Conservation (phyloP, 192 early-diverging fungal species). For the Backusella macrospora region DNA sequence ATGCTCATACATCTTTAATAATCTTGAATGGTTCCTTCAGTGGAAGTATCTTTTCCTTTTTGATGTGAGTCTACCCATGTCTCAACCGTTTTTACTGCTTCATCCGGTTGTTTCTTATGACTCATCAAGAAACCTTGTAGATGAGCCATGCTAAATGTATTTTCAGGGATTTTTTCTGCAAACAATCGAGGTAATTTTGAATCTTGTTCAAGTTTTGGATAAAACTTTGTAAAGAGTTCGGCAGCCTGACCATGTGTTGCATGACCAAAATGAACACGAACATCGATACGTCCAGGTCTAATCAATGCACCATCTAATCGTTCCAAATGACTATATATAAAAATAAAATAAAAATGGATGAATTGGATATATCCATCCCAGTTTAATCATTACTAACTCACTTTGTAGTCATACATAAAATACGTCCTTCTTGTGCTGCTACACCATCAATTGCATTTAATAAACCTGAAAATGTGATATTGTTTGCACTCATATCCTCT, state of each 20-base stretch:
- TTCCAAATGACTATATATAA: slow-evolving; percentile 56
- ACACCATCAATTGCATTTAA: slow-evolving; percentile 82
- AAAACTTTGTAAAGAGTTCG: slow-evolving; percentile 72
- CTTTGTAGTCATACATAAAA: slow-evolving; percentile 81
- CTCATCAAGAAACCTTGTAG: slow-evolving; percentile 57
- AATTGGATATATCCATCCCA: background rate
- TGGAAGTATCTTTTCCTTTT: background rate
- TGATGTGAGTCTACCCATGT: slow-evolving; percentile 37
- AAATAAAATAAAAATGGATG: too few relatives aligned
- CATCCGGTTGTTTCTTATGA: slow-evolving; percentile 47
- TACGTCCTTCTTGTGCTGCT: slow-evolving; percentile 69
- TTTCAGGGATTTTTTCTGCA: slow-evolving; percentile 45
- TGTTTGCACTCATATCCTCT: slow-evolving; percentile 40
- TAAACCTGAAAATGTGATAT: slow-evolving; percentile 50
- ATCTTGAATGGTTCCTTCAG: background rate
- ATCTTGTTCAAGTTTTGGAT: slow-evolving; percentile 39
- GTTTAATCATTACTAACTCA: slow-evolving; percentile 28
- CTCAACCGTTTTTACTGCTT: slow-evolving; percentile 39
- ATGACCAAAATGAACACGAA: slow-evolving; percentile 60
- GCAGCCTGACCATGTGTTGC: slow-evolving; percentile 59
- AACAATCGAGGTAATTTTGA: slow-evolving; percentile 40
- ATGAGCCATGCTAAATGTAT: slow-evolving; percentile 50
- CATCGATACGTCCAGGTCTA: slow-evolving; percentile 73
- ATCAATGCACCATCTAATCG: slow-evolving; percentile 77
- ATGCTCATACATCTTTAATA: background rate